Conservation (phyloP, 1,284 basidiomycete genomes). For the Apiotrichum sp. region DNA sequence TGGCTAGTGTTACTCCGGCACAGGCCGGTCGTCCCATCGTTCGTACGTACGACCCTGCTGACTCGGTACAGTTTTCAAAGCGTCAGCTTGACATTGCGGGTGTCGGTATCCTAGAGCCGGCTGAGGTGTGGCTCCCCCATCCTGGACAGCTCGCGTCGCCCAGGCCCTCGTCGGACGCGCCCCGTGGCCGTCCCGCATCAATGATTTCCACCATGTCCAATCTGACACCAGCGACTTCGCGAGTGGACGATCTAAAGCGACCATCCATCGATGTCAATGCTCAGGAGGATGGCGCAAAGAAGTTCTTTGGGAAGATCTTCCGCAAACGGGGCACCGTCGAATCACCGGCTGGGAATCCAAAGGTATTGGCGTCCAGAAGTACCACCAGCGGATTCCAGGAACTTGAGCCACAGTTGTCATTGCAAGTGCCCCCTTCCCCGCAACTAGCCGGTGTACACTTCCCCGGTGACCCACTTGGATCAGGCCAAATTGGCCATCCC, state of each 20-base stretch:
- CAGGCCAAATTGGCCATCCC: conserved; percentile 21
- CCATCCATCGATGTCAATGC: conserved; percentile 20
- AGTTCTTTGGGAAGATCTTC: conserved; percentile 68
- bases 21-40: neutral
- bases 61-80: conserved; percentile 58
- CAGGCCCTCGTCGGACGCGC: conserved; percentile 10
- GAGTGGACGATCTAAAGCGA: conserved; percentile 17
- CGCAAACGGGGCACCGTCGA: conserved; percentile 48
- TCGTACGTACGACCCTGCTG: too few relatives aligned
- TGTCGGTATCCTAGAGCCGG: conserved; percentile 68
- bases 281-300: conserved; percentile 48
- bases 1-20: neutral
- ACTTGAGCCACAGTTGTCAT: neutral
- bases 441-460: conserved; percentile 7
- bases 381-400: too few relatives aligned
- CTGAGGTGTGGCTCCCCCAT: conserved; percentile 63
- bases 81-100: conserved; percentile 75
- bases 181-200: conserved; percentile 23
- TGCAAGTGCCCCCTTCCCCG: conserved; percentile 5
- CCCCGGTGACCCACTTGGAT: neutral
- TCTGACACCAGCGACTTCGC: conserved; percentile 28
- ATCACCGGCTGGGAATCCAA: neutral
- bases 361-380: neutral
- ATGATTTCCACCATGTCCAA: conserved; percentile 29
- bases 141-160: conserved; percentile 7